Base-by-base conservation (phyloP, 1,139 yeast genomes). In the Schwanniomyces etchellsii region DNA sequence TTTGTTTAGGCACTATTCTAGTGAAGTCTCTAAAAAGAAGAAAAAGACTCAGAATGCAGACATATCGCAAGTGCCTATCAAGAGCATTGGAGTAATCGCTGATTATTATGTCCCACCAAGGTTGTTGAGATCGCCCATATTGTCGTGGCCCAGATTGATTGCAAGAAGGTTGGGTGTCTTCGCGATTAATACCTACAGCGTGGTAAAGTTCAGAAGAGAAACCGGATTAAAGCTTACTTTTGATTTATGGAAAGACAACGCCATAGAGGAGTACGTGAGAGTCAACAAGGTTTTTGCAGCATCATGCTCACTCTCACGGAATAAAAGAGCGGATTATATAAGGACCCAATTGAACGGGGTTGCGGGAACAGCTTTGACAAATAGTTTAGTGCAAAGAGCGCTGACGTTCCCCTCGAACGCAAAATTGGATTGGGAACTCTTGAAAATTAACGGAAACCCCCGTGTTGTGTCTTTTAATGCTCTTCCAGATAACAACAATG, bases 401-500 rank as follows among this genome's bases (percentile, higher is more conserved):
- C 41, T 34, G 6, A 47, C 59, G 18, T 64, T 86, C 35, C 95
- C 96, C 14, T 52, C 60, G 12, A 66, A 70, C 36, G 64, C 75
- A 24, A 68, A 70, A 36, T 62, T 85, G 38, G 75, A 73, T 32
- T 88, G 96, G 96, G 81, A 83, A 45, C 64, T 88, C 32, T 58
- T 78, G 24, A 75, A 79, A 39, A 77, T 86, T 47, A 81, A 76
- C 42, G 60, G 68, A 18, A 71, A 76, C 32, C 96, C 96, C 22
- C 82, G 80, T 53, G 64, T 86, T 24, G 67, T 82, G 31, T 68
- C 79, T 3, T 74, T 86, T 46, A 66, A 63, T 30, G 59, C 67
- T 4, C 60, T 74, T 35, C 81, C 93, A 49, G 74, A 88, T 76
- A 46, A 70, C 54, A 70, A 77, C 65, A 80, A 74, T 59, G 77